Evolutionary conservation across 768 basidiomycete genomes (phyloP).

Genomic region (Auricularia sp.): DNA sequence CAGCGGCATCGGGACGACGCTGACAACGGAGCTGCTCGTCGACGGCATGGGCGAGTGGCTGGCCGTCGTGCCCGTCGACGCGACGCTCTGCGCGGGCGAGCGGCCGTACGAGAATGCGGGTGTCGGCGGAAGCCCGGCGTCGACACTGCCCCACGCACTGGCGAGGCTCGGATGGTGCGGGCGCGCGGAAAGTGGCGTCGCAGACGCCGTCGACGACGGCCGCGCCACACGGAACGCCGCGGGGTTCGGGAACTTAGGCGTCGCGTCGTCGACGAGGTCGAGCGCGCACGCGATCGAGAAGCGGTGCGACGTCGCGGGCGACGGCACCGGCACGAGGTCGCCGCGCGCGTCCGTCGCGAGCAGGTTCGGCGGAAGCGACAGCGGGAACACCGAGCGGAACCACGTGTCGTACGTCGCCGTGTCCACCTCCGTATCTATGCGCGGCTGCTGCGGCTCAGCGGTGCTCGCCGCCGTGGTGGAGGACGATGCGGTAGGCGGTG

Average conservation of each 20-base stretch:
- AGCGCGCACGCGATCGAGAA: background rate
- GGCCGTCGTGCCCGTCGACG: background rate
- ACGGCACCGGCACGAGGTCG: slow-evolving; percentile 6
- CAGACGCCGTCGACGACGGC: background rate
- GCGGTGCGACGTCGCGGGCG: background rate
- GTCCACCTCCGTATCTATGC: slow-evolving; percentile 20
- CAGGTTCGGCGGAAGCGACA: slow-evolving; percentile 40
- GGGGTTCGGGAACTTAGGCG: background rate
- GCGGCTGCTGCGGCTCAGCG: slow-evolving; percentile 19
- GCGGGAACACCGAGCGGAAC: slow-evolving; percentile 44
- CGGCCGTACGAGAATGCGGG: background rate
- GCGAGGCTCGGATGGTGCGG: background rate
- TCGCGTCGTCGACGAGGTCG: background rate
- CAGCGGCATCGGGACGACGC: background rate
- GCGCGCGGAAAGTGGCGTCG: no score
- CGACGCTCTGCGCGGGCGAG: background rate
- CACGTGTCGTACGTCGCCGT: background rate
- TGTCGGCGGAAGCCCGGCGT: background rate
- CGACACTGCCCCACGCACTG: background rate
- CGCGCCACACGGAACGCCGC: background rate
- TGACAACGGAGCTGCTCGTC: background rate
- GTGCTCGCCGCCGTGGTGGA: slow-evolving; percentile 8
- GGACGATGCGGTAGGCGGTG: background rate
- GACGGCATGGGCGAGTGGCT: background rate
- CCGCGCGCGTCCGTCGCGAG: slow-evolving; percentile 21